Evolutionary conservation across 805 yeast genomes (phyloP), one percentile per base, ranked within the genome.

Genomic region (Candida khao-thaluensis): DNA sequence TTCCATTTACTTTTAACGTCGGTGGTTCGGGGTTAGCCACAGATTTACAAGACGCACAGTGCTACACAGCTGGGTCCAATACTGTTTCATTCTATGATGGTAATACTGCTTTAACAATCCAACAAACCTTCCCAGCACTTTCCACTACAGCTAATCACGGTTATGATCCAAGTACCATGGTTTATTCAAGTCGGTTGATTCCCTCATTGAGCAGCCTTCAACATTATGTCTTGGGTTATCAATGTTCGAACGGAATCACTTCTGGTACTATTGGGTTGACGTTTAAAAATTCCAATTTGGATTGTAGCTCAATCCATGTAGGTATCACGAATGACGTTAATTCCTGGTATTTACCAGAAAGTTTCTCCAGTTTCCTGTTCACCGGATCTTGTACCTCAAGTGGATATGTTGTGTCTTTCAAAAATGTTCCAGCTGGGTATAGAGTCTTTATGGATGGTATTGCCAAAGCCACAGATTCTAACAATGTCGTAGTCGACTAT

Each of bases 341-440:
- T 35, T 52, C 35, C 20, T 60, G 56, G 57, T 44, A 40, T 23
- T 35, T 16, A 8, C 56, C 61, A 11, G 24, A 38, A 25, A 35
- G 38, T 7, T 41, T 41, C 8, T 22, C 22, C 9, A 29, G 21
- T 38, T 15, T 44, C 28, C 9, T 21, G 2, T 37, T 28, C 18
- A 43, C 54, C 4, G 42, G 40, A 10, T 12, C 47, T 1, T 60
- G 64, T 45, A 30, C 43, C 3, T 15, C 24, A 14, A 32, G 38
- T 6, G 35, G 35, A 2, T 43, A 31, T 17, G 36, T 33, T 3
- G 43, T 48, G 14, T 37, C 17, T 11, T 59, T 51, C 41, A 17
- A 23, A 4, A 54, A 51, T 36, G 28, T 60, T 18, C 63, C 64
- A 6, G 59, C 62, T 2, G 66, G 65, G 2, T 55, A 46, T 41